phyloP scores from a whole-genome alignment of 306 rosid genomes.

The Citrullus mucosospermus region DNA sequence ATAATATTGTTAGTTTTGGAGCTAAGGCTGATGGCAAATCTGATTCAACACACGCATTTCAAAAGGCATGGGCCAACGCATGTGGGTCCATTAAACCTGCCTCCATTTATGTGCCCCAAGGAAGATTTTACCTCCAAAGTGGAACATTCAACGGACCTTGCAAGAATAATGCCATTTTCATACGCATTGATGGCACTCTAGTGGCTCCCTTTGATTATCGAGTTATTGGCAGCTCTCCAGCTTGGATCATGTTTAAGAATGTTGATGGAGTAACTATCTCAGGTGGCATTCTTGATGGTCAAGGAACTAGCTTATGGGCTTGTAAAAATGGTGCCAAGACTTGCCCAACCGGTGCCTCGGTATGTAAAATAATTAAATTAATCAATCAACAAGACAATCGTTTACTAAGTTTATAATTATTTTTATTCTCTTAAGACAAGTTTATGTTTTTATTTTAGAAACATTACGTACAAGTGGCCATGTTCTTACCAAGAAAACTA shows the following conservation, averaged over 20 bases:
- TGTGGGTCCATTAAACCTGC: constrained; percentile 23
- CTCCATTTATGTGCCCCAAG: constrained; percentile 35
- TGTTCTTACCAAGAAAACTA: too few species aligned
- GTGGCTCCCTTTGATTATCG: constrained; percentile 35
- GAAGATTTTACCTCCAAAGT: constrained; percentile 31
- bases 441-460: too few species aligned
- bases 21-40: constrained; percentile 3
- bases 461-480: too few species aligned
- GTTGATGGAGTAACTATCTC: constrained; percentile 21
- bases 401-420: too few species aligned
- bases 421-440: too few species aligned
- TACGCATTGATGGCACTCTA: constrained; percentile 40
- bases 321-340: constrained; percentile 26
- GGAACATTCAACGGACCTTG: constrained; percentile 43
- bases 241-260: constrained; percentile 40
- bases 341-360: constrained; percentile 52
- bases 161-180: constrained; percentile 17
- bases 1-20: constrained; percentile 37
- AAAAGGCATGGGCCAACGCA: constrained; percentile 34
- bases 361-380: background rate
- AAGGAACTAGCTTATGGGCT: constrained; percentile 44
- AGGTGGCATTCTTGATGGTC: constrained; percentile 40
- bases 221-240: constrained; percentile 30
- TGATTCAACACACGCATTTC: constrained; percentile 33
- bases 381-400: too few species aligned